Evolutionary conservation across 2,329 filamentous ascomycete species (phyloP).

Genomic region (Alternaria arbusti): DNA sequence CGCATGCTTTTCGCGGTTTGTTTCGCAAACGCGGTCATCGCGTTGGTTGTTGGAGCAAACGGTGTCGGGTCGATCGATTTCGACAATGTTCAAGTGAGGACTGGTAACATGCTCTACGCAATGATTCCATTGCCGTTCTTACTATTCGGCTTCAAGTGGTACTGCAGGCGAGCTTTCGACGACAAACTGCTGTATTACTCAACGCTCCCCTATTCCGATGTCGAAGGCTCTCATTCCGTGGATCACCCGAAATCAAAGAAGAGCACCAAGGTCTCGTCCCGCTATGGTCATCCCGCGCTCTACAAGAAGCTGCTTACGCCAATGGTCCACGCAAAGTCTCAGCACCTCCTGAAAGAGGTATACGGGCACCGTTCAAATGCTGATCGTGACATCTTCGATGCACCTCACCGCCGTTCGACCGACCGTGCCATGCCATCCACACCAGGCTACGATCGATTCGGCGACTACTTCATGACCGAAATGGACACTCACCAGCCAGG

Average conservation of each 20-base stretch:
- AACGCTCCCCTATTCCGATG: constrained; percentile 58
- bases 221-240: constrained; percentile 57
- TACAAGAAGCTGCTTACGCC: constrained; percentile 70
- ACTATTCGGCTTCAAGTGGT: constrained; percentile 82
- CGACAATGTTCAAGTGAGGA: constrained; percentile 15
- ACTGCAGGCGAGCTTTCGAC: constrained; percentile 78
- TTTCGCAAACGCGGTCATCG: constrained; percentile 78
- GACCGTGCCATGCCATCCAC: constrained; percentile 53
- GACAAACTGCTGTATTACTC: constrained; percentile 80
- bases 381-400: constrained; percentile 43
- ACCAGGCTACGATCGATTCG: constrained; percentile 66
- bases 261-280: constrained; percentile 70
- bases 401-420: constrained; percentile 31
- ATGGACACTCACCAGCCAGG: constrained; percentile 68
- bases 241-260: constrained; percentile 38
- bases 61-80: constrained; percentile 58
- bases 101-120: constrained; percentile 66
- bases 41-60: constrained; percentile 75
- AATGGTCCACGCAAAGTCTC: constrained; percentile 91
- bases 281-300: constrained; percentile 89
- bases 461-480: constrained; percentile 79
- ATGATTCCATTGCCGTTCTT: constrained; percentile 79
- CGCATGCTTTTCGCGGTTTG: constrained; percentile 84
- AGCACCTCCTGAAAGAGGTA: constrained; percentile 80
- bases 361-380: constrained; percentile 80